Percentiles rank a stretch among this genome's conserved stretches.
Conservation (phyloP, 495 filamentous ascomycete species). For the Entonaema liquescens region DNA sequence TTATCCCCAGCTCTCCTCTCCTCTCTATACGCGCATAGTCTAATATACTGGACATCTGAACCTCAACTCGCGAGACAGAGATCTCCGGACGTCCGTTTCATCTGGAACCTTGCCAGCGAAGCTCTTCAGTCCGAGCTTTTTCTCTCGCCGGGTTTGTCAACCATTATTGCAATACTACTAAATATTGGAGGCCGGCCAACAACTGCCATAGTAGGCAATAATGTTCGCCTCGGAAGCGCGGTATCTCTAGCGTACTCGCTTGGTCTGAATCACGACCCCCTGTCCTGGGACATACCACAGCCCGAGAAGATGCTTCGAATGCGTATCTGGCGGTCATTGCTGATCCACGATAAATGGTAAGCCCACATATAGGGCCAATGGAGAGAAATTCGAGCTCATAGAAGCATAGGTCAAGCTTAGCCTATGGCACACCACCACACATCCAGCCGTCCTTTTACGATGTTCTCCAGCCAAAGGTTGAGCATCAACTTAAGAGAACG, state of each 20-base stretch:
- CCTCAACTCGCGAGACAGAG: background rate
- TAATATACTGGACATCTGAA: background rate
- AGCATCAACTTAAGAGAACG: background rate
- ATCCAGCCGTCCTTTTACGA: background rate
- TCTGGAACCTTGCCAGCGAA: constrained; percentile 21
- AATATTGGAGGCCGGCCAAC: constrained; percentile 17
- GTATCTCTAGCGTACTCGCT: background rate
- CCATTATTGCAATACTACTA: constrained; percentile 5
- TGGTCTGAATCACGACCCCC: constrained; percentile 12
- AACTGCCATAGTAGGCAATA: constrained; percentile 20
- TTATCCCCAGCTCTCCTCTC: background rate
- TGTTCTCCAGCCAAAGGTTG: background rate
- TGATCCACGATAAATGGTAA: background rate
- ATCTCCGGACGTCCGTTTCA: constrained; percentile 13
- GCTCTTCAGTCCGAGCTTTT: constrained; percentile 20
- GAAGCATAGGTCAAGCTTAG: background rate
- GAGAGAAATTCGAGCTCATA: background rate
- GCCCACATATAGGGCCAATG: background rate
- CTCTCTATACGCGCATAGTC: background rate
- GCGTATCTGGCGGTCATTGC: constrained; percentile 17
- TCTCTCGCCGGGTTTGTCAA: constrained; percentile 11
- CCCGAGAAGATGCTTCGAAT: constrained; percentile 21
- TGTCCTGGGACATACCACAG: constrained; percentile 16
- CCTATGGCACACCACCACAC: background rate
- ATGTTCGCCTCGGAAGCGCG: constrained; percentile 15